phyloP scores from a whole-genome alignment of 2,329 filamentous ascomycete genomes.

The Colletotrichum costaricense region DNA sequence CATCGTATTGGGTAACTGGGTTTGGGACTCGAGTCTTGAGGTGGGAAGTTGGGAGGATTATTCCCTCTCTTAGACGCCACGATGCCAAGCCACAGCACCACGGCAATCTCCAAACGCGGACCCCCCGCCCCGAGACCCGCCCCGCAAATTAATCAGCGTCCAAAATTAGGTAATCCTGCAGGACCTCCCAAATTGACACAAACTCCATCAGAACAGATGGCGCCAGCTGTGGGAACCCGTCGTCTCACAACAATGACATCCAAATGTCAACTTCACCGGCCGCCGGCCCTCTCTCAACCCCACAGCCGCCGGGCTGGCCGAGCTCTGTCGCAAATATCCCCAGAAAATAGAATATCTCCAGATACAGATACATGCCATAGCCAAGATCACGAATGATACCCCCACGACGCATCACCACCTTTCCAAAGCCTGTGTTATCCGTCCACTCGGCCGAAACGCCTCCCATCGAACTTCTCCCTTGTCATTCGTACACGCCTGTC shows the following conservation, averaged over 20 bases:
- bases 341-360: not conserved
- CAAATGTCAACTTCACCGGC: slow-evolving; percentile 26
- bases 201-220: not conserved
- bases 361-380: not conserved
- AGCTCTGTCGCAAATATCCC: slow-evolving; percentile 17
- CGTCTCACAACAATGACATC: not conserved
- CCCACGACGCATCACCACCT: not conserved
- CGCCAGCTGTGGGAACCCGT: not conserved
- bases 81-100: not conserved
- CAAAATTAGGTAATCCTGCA: slow-evolving; percentile 28
- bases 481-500: not conserved
- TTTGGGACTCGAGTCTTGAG: too few relatives aligned
- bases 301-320: slow-evolving; percentile 32
- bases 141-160: not conserved
- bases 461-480: not conserved
- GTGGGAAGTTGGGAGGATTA: not conserved
- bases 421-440: not conserved
- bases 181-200: not conserved
- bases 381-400: slow-evolving; percentile 8
- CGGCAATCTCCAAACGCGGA: not conserved
- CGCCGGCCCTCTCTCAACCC: slow-evolving; percentile 19
- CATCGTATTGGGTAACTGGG: too few relatives aligned
- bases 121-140: not conserved
- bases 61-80: not conserved
- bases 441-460: slow-evolving; percentile 9